Percentiles rank a stretch among this genome's conserved stretches.
Evolutionary conservation across 2,329 filamentous ascomycete species (phyloP).

Genomic region (Zymoseptoria brevis): DNA sequence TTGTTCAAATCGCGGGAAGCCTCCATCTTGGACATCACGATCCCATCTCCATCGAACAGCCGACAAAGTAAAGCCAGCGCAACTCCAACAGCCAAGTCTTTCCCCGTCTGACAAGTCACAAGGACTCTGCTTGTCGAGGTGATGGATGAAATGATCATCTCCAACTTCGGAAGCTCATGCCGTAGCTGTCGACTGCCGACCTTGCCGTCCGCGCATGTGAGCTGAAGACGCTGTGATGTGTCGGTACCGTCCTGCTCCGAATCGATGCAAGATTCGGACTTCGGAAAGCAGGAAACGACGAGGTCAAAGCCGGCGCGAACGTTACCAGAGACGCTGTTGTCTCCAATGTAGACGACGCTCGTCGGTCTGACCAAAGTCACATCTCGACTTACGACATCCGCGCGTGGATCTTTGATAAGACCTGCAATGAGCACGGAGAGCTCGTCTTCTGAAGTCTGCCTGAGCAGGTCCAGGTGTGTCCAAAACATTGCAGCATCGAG

Average conservation of each 20-base stretch:
- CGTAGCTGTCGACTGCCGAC: constrained; percentile 77
- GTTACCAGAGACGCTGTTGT: constrained; percentile 32
- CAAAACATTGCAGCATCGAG: constrained; percentile 76
- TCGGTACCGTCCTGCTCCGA: constrained; percentile 38
- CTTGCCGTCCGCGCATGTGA: constrained; percentile 65
- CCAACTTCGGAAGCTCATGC: constrained; percentile 55
- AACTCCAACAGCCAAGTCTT: constrained; percentile 70
- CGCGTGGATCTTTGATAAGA: constrained; percentile 28
- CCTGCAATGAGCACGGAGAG: constrained; percentile 45
- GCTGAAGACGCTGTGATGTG: constrained; percentile 41
- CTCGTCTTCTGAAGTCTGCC: constrained; percentile 59
- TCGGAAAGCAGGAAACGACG: constrained; percentile 38
- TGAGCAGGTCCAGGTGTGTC: constrained; percentile 54
- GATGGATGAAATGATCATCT: not conserved
- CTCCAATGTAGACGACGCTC: constrained; percentile 1
- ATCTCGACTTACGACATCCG: constrained; percentile 6
- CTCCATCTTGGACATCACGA: constrained; percentile 28
- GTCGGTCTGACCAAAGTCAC: constrained; percentile 38
- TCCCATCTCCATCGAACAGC: constrained; percentile 60
- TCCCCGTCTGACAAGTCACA: constrained; percentile 67
- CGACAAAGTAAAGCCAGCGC: constrained; percentile 66
- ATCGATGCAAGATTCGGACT: constrained; percentile 30
- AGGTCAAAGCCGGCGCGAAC: constrained; percentile 32
- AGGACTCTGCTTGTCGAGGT: constrained; percentile 31
- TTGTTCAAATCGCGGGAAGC: constrained; percentile 51